Evolutionary conservation across 345 rosid genomes (phyloP), one percentile per base, ranked within the genome.

Genomic region (Hirschfeldia incana): DNA sequence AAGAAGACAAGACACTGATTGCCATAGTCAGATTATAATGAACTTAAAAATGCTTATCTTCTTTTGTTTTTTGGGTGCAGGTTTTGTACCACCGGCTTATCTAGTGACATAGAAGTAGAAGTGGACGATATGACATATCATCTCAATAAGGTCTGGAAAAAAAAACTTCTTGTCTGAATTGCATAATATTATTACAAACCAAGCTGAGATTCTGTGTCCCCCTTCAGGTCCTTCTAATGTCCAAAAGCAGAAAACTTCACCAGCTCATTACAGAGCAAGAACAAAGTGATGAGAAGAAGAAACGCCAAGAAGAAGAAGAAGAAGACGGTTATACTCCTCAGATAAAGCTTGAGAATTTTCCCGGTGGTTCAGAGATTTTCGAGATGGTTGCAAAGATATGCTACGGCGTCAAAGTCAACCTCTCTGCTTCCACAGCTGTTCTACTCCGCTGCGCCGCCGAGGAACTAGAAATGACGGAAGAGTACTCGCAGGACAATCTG

Each of bases 361-460:
- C 97, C 2, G 97, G 97, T 6, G 91, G 98, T 17, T 85, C 93
- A 6, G 89, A 89, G 61, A 81, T 91, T 6, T 94, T 94, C 82
- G 94, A 94, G 84, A 76, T 83, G 83, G 89, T 85, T 11, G 92
- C 88, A 26, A 94, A 90, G 88, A 87, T 89, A 82, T 89, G 96
- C 78, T 94, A 94, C 85, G 96, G 94, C 9, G 90, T 89, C 62
- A 94, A 88, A 44, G 64, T 90, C 76, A 94, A 89, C 27, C 69
- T 92, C 72, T 79, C 90, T 1, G 65, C 94, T 75, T 79, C 89
- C 73, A 88, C 78, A 60, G 92, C 83, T 28, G 91, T 82, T 2
- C 92, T 82, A 5, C 96, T 94, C 69, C 94, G 91, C 28, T 94
- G 97, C 80, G 98, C 93, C 51, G 97, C 87, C 5, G 93, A 92